Evolutionary conservation across 2,329 filamentous ascomycete species (phyloP), one percentile per base, ranked within the genome.

Genomic region (Gyromitra esculenta): DNA sequence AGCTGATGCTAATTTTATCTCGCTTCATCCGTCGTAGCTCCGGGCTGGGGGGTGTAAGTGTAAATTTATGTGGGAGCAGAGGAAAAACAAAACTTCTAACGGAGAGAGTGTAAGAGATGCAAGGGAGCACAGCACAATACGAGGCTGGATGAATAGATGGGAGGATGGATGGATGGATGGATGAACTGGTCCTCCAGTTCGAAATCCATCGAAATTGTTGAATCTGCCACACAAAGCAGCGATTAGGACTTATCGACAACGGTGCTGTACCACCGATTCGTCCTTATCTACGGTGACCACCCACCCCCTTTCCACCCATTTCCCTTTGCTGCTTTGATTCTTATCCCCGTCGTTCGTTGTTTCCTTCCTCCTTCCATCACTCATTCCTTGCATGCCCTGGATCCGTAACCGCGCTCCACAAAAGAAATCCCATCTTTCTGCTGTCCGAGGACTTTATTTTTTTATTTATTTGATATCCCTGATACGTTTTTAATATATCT

Each of bases 301-400:
- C 57, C 75, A 70, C 75, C 75, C 75, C 75, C 71, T 77, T 77
- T 77, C 74, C 59, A 41, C 57, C 13, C 25, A 50, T 25, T 56
- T 70, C 15, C 56, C 66, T 57, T 69, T 64, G 35, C 54, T 73
- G 41, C 72, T 63, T 75, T 70, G 64, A 64, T 64, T 64, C 65
- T 75, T 75, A 75, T 75, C 64, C 72, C 72, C 72, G 72, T 71
- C 71, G 65, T 70, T 75, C 75, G 65, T 77, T 69, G 74, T 73
- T 76, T 76, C 68, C 63, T 76, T 62, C 67, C 73, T 73, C 64
- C 75, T 77, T 77, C 75, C 64, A 77, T 77, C 59, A 75, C 64
- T 75, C 71, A 77, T 77, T 77, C 75, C 65, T 75, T 77, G 75
- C 75, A 77, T 75, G 75, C 60, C 65, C 75, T 77, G 64, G 57